Evolutionary conservation across 139 green algal genomes (phyloP).

Genomic region (Tetradesmus lagerheimii): DNA sequence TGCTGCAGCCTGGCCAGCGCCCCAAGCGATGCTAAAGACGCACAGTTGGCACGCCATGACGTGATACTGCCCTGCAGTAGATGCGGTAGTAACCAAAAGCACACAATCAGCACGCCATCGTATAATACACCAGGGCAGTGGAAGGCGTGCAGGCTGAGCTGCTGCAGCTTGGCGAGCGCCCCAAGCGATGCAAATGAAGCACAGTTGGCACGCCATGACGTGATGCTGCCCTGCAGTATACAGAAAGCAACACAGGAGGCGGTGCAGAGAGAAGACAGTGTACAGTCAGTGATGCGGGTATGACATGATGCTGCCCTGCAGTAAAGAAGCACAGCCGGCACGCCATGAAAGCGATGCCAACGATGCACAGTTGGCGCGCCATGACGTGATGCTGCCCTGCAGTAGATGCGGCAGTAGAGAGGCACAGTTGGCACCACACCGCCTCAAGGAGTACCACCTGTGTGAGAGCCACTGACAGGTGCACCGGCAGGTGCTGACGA

Average conservation of each 20-base stretch:
- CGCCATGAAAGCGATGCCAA: not conserved
- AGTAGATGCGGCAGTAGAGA: too few relatives aligned
- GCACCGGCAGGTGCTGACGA: too few relatives aligned
- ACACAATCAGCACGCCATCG: too few relatives aligned
- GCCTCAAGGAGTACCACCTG: too few relatives aligned
- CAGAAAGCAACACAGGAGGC: not conserved
- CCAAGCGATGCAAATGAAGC: not conserved
- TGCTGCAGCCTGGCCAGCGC: not conserved
- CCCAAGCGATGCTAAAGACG: not conserved
- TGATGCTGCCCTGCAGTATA: constrained; percentile 26
- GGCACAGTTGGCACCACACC: too few relatives aligned
- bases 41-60: constrained; percentile 35
- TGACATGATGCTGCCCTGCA: constrained; percentile 30
- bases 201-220: constrained; percentile 33
- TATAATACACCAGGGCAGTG: constrained; percentile 43
- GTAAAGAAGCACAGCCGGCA: too few relatives aligned
- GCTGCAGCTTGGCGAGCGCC: not conserved
- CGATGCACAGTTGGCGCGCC: constrained; percentile 26
- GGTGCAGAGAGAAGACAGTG: too few relatives aligned
- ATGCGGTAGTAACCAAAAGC: too few relatives aligned
- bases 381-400: constrained; percentile 37
- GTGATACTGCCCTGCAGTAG: constrained; percentile 41
- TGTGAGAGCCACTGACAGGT: too few relatives aligned
- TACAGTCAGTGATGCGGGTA: too few relatives aligned
- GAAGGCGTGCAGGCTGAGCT: constrained; percentile 30